Evolutionary conservation across 345 rosid species (phyloP).

Genomic region (Nephelium lappaceum): DNA sequence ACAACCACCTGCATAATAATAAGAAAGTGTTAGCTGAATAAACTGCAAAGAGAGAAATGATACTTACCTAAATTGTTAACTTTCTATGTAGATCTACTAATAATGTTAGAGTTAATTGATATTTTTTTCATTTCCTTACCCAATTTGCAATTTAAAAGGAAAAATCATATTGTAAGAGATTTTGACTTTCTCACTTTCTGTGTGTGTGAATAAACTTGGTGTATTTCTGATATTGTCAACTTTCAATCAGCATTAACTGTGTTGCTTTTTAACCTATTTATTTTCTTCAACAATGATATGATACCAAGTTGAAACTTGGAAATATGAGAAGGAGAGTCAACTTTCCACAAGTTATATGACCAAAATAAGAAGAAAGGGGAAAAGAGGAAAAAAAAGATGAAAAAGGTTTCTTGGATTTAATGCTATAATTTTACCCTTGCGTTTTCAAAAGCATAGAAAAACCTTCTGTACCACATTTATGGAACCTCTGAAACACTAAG

Average conservation of each 20-base stretch:
- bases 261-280: background rate
- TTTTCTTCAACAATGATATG: background rate
- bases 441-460: background rate
- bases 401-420: background rate
- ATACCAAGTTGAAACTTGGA: background rate
- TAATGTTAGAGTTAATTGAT: background rate
- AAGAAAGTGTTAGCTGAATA: conserved; percentile 19
- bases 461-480: background rate
- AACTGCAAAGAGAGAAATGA: background rate
- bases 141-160: background rate
- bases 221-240: background rate
- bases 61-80: background rate
- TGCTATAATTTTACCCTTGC: background rate
- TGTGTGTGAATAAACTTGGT: background rate
- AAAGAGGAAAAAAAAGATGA: background rate
- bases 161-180: background rate
- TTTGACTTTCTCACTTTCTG: background rate
- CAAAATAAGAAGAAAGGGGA: background rate
- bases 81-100: conserved; percentile 10
- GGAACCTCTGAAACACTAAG: background rate
- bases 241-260: background rate
- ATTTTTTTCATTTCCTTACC: conserved; percentile 7
- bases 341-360: background rate
- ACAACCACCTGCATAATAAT: conserved; percentile 63
- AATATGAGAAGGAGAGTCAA: background rate